Evolutionary conservation across 306 rosid species (phyloP).

Genomic region (Rosa chinensis): DNA sequence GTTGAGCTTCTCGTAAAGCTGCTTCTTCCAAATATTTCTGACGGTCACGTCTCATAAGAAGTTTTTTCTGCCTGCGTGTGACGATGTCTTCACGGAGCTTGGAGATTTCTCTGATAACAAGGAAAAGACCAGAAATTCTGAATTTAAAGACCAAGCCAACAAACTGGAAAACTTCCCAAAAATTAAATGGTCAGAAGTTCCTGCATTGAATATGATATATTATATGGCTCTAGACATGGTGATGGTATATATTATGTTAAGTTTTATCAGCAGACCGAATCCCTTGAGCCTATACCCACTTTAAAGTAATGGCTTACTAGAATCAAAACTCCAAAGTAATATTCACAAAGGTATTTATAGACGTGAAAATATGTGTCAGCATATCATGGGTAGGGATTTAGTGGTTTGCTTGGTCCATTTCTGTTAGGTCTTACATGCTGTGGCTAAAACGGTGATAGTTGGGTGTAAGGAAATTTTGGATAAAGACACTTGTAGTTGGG

Average conservation of each 20-base stretch:
- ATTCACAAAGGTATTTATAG: neutral
- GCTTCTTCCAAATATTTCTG: constrained; percentile 74
- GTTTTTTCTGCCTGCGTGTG: constrained; percentile 75
- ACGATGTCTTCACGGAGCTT: constrained; percentile 65
- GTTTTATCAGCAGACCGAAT: neutral
- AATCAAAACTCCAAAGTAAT: neutral
- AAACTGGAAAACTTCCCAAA: neutral
- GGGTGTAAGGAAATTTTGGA: constrained; percentile 1
- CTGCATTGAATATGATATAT: neutral
- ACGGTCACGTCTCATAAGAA: constrained; percentile 63
- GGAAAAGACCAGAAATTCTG: constrained; percentile 11
- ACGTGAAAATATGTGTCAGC: neutral
- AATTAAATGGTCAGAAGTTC: neutral
- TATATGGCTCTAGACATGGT: neutral
- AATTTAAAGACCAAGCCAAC: neutral
- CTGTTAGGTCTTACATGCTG: neutral
- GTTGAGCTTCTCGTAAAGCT: constrained; percentile 72
- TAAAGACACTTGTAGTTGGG: neutral
- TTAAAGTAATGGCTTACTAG: neutral
- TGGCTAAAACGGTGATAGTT: neutral
- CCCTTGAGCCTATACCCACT: neutral
- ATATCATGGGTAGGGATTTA: neutral
- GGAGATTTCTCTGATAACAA: constrained; percentile 63
- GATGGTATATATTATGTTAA: neutral
- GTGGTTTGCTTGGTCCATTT: neutral